Percentiles rank a stretch among this genome's conserved stretches.
Conservation (phyloP, 768 basidiomycete genomes). For the Hemileccinum impolitum region DNA sequence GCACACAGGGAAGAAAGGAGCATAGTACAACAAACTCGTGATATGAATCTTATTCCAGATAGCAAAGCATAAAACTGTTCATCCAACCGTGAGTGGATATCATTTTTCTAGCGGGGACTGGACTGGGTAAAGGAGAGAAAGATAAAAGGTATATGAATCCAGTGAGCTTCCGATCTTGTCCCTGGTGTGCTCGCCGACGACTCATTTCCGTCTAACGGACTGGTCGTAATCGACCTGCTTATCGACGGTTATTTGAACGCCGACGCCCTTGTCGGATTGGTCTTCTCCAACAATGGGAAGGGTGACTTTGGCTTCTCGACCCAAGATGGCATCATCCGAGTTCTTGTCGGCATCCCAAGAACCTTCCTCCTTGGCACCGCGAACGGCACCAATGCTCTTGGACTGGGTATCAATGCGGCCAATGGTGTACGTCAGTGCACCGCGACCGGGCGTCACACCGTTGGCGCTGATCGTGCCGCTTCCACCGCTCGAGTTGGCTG, state of each 20-base stretch:
- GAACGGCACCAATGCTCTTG: conserved; percentile 46
- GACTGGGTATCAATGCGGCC: conserved; percentile 50
- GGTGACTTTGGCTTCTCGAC: conserved; percentile 35
- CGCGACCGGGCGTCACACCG: conserved; percentile 27
- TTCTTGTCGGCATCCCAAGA: conserved; percentile 36
- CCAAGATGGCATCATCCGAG: conserved; percentile 36
- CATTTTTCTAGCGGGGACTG: background rate
- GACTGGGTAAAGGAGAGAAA: background rate
- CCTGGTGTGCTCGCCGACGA: background rate
- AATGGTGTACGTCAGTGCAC: conserved; percentile 36
- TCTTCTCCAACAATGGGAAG: conserved; percentile 34
- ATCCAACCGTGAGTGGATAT: background rate
- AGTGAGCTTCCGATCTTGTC: background rate
- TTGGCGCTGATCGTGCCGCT: conserved; percentile 37
- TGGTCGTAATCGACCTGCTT: conserved; percentile 52
- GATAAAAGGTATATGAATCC: background rate
- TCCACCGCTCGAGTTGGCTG: conserved; percentile 44
- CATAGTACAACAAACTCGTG: background rate
- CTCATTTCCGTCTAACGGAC: conserved; percentile 14
- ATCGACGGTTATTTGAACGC: conserved; percentile 61
- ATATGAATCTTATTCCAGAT: conserved; percentile 9
- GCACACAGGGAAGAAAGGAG: background rate
- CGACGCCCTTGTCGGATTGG: conserved; percentile 28
- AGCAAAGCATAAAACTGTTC: background rate
- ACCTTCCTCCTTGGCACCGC: conserved; percentile 38